phyloP scores from a whole-genome alignment of 176 grass and related monocot genomes.

The Thalia dealbata region DNA sequence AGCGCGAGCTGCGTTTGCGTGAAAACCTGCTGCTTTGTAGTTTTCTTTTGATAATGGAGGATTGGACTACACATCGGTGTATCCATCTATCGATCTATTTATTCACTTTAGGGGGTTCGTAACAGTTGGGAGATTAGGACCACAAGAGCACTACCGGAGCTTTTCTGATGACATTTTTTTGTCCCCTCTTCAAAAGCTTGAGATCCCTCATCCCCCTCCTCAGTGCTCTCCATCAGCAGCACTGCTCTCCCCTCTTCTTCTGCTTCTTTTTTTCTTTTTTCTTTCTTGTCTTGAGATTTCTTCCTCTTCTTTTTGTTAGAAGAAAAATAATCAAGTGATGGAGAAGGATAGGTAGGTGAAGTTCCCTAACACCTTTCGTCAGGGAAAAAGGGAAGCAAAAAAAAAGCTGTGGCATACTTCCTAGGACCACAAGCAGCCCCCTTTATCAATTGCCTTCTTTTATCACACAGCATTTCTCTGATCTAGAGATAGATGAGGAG shows the following conservation, averaged over 20 bases:
- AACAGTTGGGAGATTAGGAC: neutral
- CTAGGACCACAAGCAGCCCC: neutral
- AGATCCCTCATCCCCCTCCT: neutral
- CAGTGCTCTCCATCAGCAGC: neutral
- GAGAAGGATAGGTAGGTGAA: neutral
- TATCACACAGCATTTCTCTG: no score
- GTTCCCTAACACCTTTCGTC: neutral
- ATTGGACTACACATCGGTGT: no score
- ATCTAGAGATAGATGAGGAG: no score
- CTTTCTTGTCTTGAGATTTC: neutral
- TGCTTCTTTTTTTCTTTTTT: no score
- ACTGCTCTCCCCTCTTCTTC: no score
- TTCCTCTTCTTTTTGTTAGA: no score
- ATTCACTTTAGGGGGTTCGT: no score
- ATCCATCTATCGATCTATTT: no score
- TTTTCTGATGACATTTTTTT: slow-evolving; percentile 4
- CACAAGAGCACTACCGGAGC: slow-evolving; percentile 1
- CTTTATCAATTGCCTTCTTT: neutral
- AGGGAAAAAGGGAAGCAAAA: neutral
- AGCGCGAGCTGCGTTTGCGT: no score
- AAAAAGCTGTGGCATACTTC: neutral
- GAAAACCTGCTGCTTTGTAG: no score
- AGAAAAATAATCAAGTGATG: neutral
- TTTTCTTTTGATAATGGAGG: no score
- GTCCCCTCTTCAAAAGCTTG: neutral